These are phyloP conservation scores for Solanum pinnatisectum DNA, from an alignment of 257 asterid species.

Conservation along the genomic window DNA sequence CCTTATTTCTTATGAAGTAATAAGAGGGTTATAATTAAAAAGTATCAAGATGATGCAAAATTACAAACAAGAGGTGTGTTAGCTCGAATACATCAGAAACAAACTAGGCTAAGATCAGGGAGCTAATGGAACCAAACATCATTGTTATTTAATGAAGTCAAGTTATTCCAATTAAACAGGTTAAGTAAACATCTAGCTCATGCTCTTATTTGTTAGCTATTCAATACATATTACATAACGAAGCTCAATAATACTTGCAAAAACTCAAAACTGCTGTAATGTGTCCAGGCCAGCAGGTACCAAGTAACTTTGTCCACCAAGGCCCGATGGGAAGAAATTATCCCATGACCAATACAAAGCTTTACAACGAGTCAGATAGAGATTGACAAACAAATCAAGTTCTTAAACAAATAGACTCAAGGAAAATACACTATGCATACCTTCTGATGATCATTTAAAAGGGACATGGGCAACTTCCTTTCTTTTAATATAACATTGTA, in stretches of 20 bases:
- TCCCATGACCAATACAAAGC: neutral
- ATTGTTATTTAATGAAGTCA: neutral
- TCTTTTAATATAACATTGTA: conserved; percentile 83
- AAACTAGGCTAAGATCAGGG: neutral
- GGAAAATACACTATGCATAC: conserved; percentile 17
- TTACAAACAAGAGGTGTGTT: neutral
- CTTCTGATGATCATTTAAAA: conserved; percentile 82
- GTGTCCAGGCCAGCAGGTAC: neutral
- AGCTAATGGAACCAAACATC: neutral
- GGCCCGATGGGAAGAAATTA: neutral
- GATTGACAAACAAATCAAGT: neutral
- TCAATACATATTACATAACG: neutral
- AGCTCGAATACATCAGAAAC: neutral
- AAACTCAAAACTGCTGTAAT: too few relatives aligned
- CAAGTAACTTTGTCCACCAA: neutral
- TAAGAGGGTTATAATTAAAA: neutral
- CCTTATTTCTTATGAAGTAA: too few relatives aligned
- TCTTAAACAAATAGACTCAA: too few relatives aligned
- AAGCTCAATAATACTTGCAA: neutral
- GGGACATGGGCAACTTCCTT: conserved; percentile 83
- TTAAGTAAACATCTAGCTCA: neutral
- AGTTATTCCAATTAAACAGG: neutral
- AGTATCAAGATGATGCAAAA: neutral
- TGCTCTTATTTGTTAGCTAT: neutral
- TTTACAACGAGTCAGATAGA: neutral